Conservation (phyloP, 306 rosid species). For the Begonia fuchsioides region DNA sequence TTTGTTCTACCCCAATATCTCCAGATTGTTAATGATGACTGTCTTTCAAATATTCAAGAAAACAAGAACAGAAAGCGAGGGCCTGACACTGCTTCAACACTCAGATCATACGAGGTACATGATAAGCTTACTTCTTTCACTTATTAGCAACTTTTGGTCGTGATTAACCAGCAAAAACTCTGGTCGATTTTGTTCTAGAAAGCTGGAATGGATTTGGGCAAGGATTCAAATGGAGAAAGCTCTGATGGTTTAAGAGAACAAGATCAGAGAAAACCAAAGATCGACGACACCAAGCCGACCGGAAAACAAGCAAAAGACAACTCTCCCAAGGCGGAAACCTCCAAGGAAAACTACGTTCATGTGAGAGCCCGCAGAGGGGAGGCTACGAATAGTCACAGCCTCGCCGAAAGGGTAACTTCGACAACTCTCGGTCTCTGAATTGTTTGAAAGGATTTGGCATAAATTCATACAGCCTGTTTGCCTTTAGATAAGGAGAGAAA, state of each 20-base stretch:
- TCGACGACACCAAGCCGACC: constrained; percentile 42
- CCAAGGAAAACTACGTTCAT: constrained; percentile 75
- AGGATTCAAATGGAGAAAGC: constrained; percentile 39
- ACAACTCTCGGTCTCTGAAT: not conserved
- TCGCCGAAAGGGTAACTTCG: constrained; percentile 75
- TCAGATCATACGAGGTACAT: constrained; percentile 52
- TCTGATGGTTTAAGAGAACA: constrained; percentile 26
- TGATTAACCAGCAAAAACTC: not conserved
- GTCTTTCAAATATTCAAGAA: constrained; percentile 32
- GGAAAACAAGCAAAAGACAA: constrained; percentile 56
- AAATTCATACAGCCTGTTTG: not conserved
- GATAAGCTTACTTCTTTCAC: not conserved
- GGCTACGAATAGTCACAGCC: constrained; percentile 94
- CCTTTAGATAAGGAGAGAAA: constrained; percentile 84
- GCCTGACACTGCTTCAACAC: constrained; percentile 29
- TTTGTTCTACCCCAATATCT: constrained; percentile 38
- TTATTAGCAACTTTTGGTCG: no score
- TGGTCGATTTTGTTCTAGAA: constrained; percentile 30
- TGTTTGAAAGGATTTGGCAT: constrained; percentile 2
- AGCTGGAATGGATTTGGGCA: constrained; percentile 38
- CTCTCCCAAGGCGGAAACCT: constrained; percentile 47
- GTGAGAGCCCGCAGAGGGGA: constrained; percentile 89
- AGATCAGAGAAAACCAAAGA: constrained; percentile 43
- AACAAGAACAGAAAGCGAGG: constrained; percentile 55
- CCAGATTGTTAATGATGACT: constrained; percentile 33